Conservation (phyloP, 2,329 filamentous ascomycete species). For the Arthrinium phaeospermum region DNA sequence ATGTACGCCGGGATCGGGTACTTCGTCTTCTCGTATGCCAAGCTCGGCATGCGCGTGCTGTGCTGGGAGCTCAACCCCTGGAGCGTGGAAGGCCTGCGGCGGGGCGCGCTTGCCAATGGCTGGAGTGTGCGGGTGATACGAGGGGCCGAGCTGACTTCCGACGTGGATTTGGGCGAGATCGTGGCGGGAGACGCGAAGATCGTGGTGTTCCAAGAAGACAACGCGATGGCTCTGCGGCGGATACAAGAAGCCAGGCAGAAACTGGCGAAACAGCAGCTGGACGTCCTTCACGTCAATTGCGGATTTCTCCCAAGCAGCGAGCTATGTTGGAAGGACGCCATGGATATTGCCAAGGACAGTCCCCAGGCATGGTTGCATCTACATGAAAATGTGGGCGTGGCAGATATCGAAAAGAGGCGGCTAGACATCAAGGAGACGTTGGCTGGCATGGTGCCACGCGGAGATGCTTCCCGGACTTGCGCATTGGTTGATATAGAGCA, state of each 20-base stretch:
- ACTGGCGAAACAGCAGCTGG: constrained; percentile 35
- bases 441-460: constrained; percentile 27
- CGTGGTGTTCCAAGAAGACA: constrained; percentile 73
- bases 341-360: constrained; percentile 46
- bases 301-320: constrained; percentile 66
- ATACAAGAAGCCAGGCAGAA: constrained; percentile 33
- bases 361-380: constrained; percentile 65
- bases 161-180: constrained; percentile 41
- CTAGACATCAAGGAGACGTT: constrained; percentile 57
- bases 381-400: constrained; percentile 67
- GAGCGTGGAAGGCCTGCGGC: constrained; percentile 81
- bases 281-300: constrained; percentile 66
- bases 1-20: constrained; percentile 94
- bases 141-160: constrained; percentile 44
- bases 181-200: constrained; percentile 58
- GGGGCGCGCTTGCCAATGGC: constrained; percentile 73
- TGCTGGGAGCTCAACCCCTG: constrained; percentile 93
- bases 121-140: constrained; percentile 66
- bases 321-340: constrained; percentile 57
- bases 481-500: constrained; percentile 45
- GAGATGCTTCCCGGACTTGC: background rate
- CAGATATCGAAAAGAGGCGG: constrained; percentile 54
- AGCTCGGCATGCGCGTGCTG: constrained; percentile 73
- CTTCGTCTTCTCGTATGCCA: constrained; percentile 85
- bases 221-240: constrained; percentile 55